A percentile compares a stretch with the other conserved stretches of the same genome.
Evolutionary conservation across 2,329 filamentous ascomycete species (phyloP).

Genomic region (Metarhizium brunneum): DNA sequence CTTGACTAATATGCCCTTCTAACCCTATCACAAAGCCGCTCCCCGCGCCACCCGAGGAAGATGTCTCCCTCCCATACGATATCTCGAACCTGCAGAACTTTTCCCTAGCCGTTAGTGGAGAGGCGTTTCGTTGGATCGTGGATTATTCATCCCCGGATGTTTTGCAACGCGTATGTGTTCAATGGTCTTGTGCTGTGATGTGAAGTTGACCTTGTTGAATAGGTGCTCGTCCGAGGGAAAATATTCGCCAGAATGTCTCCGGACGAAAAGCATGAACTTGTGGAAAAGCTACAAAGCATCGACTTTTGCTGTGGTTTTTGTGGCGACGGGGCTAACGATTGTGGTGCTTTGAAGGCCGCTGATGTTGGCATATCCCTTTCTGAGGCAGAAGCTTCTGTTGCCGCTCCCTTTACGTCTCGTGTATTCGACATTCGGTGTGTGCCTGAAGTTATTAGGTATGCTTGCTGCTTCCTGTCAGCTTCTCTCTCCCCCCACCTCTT

Average conservation of each 20-base stretch:
- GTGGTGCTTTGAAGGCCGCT: constrained; percentile 89
- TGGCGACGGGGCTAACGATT: constrained; percentile 95
- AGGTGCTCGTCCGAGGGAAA: constrained; percentile 86
- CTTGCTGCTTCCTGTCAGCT: constrained; percentile 6
- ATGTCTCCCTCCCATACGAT: constrained; percentile 79
- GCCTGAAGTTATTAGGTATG: constrained; percentile 73
- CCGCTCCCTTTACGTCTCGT: constrained; percentile 93
- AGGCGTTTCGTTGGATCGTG: constrained; percentile 93
- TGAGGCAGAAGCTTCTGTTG: constrained; percentile 93
- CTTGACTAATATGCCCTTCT: neutral
- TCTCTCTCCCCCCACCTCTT: too few species aligned
- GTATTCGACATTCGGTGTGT: constrained; percentile 97
- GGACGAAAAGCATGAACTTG: constrained; percentile 94
- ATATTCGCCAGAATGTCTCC: constrained; percentile 98
- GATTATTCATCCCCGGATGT: constrained; percentile 81
- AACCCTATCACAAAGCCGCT: constrained; percentile 44
- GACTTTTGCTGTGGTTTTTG: constrained; percentile 96
- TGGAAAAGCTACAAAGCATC: constrained; percentile 93
- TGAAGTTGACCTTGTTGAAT: constrained; percentile 3
- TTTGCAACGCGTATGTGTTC: constrained; percentile 50
- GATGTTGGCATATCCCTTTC: constrained; percentile 96
- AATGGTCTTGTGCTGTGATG: neutral
- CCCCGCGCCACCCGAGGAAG: constrained; percentile 58
- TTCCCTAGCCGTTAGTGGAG: constrained; percentile 79
- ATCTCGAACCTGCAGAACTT: constrained; percentile 76